Conservation (phyloP, 331 rosid species). For the Stylosanthes scabra region DNA sequence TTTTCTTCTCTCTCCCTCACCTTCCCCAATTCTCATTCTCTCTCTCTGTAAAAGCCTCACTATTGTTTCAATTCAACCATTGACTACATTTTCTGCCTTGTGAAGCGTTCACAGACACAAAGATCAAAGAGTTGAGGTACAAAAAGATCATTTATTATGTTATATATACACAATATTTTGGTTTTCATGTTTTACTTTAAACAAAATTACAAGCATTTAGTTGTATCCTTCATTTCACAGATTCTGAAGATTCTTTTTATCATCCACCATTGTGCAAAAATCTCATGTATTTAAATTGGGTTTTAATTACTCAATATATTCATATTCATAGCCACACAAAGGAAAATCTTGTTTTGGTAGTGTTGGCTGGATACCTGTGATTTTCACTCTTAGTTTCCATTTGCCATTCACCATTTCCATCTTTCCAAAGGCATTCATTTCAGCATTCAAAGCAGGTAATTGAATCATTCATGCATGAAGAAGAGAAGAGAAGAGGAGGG, state of each 20-base stretch:
- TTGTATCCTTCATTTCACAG: constrained; percentile 48
- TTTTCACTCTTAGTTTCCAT: constrained; percentile 27
- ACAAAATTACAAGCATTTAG: constrained; percentile 39
- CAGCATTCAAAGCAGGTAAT: constrained; percentile 42
- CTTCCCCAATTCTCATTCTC: constrained; percentile 4
- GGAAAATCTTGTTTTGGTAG: constrained; percentile 32
- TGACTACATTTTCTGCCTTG: constrained; percentile 50
- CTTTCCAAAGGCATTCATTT: constrained; percentile 40
- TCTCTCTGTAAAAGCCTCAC: constrained; percentile 40
- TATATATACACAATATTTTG: constrained; percentile 23
- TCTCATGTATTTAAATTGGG: constrained; percentile 41
- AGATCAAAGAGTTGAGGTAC: constrained; percentile 58
- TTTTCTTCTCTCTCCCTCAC: constrained; percentile 1
- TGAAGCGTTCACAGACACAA: constrained; percentile 31
- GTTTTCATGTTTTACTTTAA: constrained; percentile 1
- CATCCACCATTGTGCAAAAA: constrained; percentile 38
- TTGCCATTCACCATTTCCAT: constrained; percentile 47
- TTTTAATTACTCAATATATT: constrained; percentile 46
- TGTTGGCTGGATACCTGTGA: constrained; percentile 24
- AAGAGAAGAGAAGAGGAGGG: neutral
- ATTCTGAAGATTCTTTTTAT: constrained; percentile 49
- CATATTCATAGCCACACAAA: constrained; percentile 37
- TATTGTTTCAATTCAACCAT: constrained; percentile 48
- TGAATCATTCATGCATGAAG: constrained; percentile 30
- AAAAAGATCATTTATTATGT: constrained; percentile 21